A percentile compares a stretch with the other conserved stretches of the same genome.
These are phyloP conservation scores for Phytophthora lateralis DNA, from an alignment of 352 stramenopile species.

Conservation along the genomic window DNA sequence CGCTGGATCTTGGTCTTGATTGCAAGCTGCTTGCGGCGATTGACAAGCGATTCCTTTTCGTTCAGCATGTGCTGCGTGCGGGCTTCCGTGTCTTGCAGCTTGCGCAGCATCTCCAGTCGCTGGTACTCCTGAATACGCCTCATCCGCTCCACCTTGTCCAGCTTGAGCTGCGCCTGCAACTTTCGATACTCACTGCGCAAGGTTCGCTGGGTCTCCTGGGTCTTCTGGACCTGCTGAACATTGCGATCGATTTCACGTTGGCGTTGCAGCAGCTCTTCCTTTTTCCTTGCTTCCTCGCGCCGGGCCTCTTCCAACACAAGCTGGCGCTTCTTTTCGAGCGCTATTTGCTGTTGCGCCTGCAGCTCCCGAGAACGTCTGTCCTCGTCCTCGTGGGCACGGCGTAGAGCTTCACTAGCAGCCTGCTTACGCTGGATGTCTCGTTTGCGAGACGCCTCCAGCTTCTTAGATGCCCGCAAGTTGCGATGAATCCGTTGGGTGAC, in stretches of 20 bases:
- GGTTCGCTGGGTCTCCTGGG: slow-evolving; percentile 71
- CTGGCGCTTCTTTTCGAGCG: slow-evolving; percentile 72
- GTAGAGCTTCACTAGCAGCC: slow-evolving; percentile 54
- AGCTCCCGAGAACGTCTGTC: slow-evolving; percentile 57
- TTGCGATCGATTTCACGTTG: slow-evolving; percentile 77
- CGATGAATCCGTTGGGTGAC: slow-evolving; percentile 70
- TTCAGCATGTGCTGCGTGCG: slow-evolving; percentile 84
- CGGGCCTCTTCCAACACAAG: slow-evolving; percentile 71
- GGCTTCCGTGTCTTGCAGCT: slow-evolving; percentile 84
- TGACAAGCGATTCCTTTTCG: slow-evolving; percentile 82
- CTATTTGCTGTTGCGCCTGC: slow-evolving; percentile 67
- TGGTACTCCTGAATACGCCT: slow-evolving; percentile 92
- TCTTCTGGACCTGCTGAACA: slow-evolving; percentile 70
- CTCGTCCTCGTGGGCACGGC: slow-evolving; percentile 67
- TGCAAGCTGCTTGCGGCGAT: slow-evolving; percentile 77
- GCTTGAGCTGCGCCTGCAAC: slow-evolving; percentile 83
- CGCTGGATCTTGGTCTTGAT: slow-evolving; percentile 89
- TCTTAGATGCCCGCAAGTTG: slow-evolving; percentile 70
- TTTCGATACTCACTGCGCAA: slow-evolving; percentile 86
- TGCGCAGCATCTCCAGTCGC: slow-evolving; percentile 87
- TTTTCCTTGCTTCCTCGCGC: slow-evolving; percentile 79
- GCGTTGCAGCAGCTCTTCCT: slow-evolving; percentile 63
- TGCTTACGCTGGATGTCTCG: slow-evolving; percentile 71
- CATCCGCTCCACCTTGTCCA: slow-evolving; percentile 93
- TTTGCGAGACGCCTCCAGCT: slow-evolving; percentile 68